phyloP scores from a whole-genome alignment of 805 yeast species.

The Candida pini region DNA sequence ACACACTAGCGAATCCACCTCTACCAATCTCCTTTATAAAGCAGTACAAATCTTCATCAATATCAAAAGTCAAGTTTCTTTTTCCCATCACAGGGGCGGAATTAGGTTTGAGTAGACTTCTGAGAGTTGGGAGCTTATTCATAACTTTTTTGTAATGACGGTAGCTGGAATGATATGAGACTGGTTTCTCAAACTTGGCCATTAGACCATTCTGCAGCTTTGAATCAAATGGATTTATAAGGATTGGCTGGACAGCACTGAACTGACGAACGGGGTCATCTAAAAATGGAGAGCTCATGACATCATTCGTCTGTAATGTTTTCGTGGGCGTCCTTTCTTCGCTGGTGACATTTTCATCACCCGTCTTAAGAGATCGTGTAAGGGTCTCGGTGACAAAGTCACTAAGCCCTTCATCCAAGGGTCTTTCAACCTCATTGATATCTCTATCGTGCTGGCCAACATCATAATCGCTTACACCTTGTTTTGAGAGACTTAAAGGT shows the following conservation, averaged over 20 bases:
- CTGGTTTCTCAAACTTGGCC: slow-evolving; percentile 23
- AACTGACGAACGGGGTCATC: slow-evolving; percentile 19
- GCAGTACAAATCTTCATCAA: slow-evolving; percentile 39
- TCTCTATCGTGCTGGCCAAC: slow-evolving; percentile 8
- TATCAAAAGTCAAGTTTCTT: slow-evolving; percentile 37
- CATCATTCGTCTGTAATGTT: too few species aligned
- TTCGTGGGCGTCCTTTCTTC: too few species aligned
- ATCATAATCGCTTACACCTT: slow-evolving; percentile 16
- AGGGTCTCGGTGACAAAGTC: slow-evolving; percentile 48
- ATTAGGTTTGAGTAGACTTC: slow-evolving; percentile 13
- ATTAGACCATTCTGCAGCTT: slow-evolving; percentile 35
- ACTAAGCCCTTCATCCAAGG: slow-evolving; percentile 21
- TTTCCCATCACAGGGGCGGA: slow-evolving; percentile 25
- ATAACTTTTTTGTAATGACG: slow-evolving; percentile 4
- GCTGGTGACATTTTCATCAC: too few species aligned
- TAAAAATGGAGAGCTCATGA: slow-evolving; percentile 44
- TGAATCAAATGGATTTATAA: slow-evolving; percentile 37
- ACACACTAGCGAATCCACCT: slow-evolving; percentile 80
- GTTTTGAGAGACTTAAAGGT: slow-evolving; percentile 28
- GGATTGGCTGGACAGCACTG: slow-evolving; percentile 8
- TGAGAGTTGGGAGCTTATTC: slow-evolving; percentile 13
- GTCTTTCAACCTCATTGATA: slow-evolving; percentile 1
- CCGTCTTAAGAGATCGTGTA: too few species aligned
- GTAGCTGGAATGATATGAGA: slow-evolving; percentile 26
- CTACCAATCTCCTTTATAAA: slow-evolving; percentile 58